Base-by-base conservation (phyloP, 352 stramenopile species). In the Globisporangium mamillatum region DNA sequence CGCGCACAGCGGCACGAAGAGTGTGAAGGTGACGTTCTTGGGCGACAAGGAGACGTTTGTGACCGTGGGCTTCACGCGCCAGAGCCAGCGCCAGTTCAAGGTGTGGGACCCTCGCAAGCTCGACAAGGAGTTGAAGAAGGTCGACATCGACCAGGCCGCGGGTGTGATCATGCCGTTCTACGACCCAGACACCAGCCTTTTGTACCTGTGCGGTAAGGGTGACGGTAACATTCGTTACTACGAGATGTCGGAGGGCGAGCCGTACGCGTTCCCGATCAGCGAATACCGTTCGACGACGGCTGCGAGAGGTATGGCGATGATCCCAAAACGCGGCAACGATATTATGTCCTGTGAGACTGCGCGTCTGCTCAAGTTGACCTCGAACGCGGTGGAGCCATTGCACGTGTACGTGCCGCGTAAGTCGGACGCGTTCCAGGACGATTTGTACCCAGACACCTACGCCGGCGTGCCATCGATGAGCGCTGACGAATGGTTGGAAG, bases 141-240 rank as follows among this genome's bases (percentile, higher is more conserved):
- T 99, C 66, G 92, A 98, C 71, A 97, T 99, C 71, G 97, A 99
- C 80, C 97, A 99, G 75, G 97, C 97, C 22, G 95, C 97, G 0
- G 98, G 98, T 72, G 98, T 99, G 25, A 97, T 99, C 70, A 98
- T 99, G 83, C 98, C 98, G 24, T 99, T 99, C 79, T 99, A 97
- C 81, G 98, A 99, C 77, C 74, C 85, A 20, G 98, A 99, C 80
- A 99, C 96, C 29, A 97, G 95, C 71, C 87, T 99, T 36, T 80
- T 99, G 46, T 99, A 99, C 87, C 75, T 99, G 63, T 98, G 88
- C 71, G 97, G 97, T 75, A 96, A 96, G 76, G 98, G 98, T 55
- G 98, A 99, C 78, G 98, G 97, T 69, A 99, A 99, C 87, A 99
- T 99, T 70, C 94, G 98, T 63, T 98, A 98, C 79, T 99, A 98